These are phyloP conservation scores for Pythium grandisporangium DNA, from an alignment of 352 stramenopile genomes.

Conservation along the genomic window DNA sequence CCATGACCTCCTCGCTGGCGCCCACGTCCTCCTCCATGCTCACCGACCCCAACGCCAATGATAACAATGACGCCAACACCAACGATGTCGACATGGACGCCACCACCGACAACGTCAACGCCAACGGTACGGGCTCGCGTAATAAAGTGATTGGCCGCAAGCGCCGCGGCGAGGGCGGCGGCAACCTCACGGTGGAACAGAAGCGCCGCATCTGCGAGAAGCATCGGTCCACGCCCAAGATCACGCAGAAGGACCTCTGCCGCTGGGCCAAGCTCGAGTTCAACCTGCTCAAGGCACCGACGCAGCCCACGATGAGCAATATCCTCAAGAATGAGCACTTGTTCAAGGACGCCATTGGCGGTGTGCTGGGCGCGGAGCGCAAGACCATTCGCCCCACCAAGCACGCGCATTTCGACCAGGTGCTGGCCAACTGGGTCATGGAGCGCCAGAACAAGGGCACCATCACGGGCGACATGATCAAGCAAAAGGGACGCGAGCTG, in stretches of 20 bases:
- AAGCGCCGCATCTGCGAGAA: conserved; percentile 86
- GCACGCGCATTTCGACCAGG: conserved; percentile 74
- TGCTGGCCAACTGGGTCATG: conserved; percentile 86
- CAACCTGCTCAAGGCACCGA: conserved; percentile 72
- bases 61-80: too few relatives aligned
- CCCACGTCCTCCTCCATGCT: too few relatives aligned
- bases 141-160: conserved; percentile 23
- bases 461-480: conserved; percentile 87
- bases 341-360: conserved; percentile 80
- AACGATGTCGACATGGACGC: too few relatives aligned
- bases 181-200: conserved; percentile 83
- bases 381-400: conserved; percentile 80
- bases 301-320: conserved; percentile 73
- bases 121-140: not conserved
- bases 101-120: conserved; percentile 9
- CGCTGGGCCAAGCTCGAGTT: conserved; percentile 87
- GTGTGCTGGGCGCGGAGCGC: conserved; percentile 60
- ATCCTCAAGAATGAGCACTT: conserved; percentile 85
- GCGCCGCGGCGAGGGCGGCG: conserved; percentile 45
- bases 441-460: conserved; percentile 83
- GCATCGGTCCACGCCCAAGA: conserved; percentile 77
- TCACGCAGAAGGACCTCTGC: conserved; percentile 84
- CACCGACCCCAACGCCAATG: too few relatives aligned
- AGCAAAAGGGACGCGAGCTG: conserved; percentile 72
- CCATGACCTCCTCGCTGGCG: too few relatives aligned